phyloP scores from a whole-genome alignment of 2,329 filamentous ascomycete genomes.

The Aspergillus proliferans region DNA sequence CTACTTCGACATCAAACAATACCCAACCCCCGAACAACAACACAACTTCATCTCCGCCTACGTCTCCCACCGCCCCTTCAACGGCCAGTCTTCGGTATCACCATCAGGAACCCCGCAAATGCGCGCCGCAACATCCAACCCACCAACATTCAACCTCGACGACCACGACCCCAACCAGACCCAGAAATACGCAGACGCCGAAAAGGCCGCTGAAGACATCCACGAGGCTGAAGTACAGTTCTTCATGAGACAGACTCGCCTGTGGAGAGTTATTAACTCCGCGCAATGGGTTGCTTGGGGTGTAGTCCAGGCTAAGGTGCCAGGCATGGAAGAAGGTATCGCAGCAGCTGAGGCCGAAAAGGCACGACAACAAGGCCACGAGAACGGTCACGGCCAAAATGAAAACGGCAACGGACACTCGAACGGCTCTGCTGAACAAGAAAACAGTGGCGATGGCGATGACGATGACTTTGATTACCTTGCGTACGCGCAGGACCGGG shows the following conservation, averaged over 20 bases:
- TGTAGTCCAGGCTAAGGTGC: conserved; percentile 85
- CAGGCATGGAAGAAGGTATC: conserved; percentile 55
- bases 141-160: conserved; percentile 71
- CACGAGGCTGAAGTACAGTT: conserved; percentile 62
- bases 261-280: conserved; percentile 84
- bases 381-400: conserved; percentile 1
- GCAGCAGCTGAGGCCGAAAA: conserved; percentile 7
- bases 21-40: conserved; percentile 77
- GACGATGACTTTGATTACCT: conserved; percentile 77
- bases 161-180: conserved; percentile 49
- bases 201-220: conserved; percentile 56
- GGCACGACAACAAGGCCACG: conserved; percentile 2
- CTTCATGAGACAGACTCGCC: conserved; percentile 68
- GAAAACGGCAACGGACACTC: conserved; percentile 4
- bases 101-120: conserved; percentile 33
- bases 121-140: conserved; percentile 47
- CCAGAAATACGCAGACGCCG: conserved; percentile 51
- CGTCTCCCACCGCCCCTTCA: conserved; percentile 65
- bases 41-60: conserved; percentile 80
- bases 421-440: not conserved
- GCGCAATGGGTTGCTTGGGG: conserved; percentile 95
- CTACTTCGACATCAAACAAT: conserved; percentile 62
- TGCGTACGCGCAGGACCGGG: conserved; percentile 81
- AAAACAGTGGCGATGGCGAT: no score
- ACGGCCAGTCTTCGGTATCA: conserved; percentile 16